Conservation (phyloP, 179 eudicot species). For the Beta corolliflora region DNA sequence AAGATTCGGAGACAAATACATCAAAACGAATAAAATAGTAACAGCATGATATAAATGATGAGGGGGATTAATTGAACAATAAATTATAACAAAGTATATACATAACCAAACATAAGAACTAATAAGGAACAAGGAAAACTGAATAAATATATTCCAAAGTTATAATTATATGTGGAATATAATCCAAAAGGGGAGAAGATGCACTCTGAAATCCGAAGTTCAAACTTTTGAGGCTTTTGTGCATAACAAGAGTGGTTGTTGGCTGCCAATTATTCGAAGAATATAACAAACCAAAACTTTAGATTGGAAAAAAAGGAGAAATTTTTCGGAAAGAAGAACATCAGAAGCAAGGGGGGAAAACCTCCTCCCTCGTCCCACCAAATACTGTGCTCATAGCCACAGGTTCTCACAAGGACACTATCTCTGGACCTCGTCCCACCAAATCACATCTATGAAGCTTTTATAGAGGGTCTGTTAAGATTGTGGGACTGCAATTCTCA, state of each 20-base stretch:
- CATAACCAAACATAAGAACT: neutral
- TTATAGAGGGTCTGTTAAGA: neutral
- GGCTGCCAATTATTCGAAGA: neutral
- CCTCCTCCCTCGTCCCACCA: neutral
- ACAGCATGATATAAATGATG: neutral
- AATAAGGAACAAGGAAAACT: neutral
- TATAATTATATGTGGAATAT: neutral
- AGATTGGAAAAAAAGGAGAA: neutral
- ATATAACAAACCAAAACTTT: neutral
- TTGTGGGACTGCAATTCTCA: neutral
- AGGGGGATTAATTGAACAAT: neutral
- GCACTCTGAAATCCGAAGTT: neutral
- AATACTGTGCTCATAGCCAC: neutral
- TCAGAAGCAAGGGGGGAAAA: neutral
- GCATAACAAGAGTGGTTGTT: neutral
- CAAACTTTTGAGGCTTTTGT: neutral
- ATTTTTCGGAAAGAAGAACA: neutral
- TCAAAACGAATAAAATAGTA: neutral
- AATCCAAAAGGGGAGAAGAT: neutral
- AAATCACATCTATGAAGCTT: neutral
- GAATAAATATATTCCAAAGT: neutral
- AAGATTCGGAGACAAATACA: conserved; percentile 6
- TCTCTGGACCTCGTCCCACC: neutral
- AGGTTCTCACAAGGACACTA: neutral
- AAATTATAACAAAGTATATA: neutral